Evolutionary conservation across 1,284 basidiomycete genomes (phyloP).

Genomic region (Marasmius sp.): DNA sequence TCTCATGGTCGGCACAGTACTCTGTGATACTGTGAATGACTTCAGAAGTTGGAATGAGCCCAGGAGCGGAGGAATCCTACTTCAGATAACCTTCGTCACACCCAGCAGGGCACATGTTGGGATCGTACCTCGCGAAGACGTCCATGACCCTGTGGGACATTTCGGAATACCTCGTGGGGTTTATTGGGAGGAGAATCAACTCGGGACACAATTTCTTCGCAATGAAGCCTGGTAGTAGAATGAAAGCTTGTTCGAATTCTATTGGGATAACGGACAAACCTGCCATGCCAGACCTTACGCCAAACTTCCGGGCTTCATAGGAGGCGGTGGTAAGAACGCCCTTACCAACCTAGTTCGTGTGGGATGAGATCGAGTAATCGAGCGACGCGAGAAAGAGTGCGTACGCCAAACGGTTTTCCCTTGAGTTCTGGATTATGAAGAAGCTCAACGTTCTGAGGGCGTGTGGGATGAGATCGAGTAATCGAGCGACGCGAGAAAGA

Average conservation of each 20-base stretch:
- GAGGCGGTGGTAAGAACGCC: constrained; percentile 87
- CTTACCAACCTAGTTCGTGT: constrained; percentile 55
- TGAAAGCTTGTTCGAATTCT: constrained; percentile 5
- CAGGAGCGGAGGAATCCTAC: constrained; percentile 40
- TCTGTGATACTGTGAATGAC: constrained; percentile 60
- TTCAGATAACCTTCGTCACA: constrained; percentile 91
- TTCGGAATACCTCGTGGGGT: constrained; percentile 69
- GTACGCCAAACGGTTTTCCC: no score
- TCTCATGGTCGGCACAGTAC: constrained; percentile 72
- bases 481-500: no score
- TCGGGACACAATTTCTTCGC: constrained; percentile 94
- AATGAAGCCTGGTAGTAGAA: constrained; percentile 62
- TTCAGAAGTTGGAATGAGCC: constrained; percentile 2
- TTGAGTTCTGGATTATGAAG: no score
- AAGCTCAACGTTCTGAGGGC: no score
- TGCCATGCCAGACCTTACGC: constrained; percentile 88
- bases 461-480: no score
- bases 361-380: no score
- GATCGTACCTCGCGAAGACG: constrained; percentile 78
- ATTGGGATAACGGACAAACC: constrained; percentile 38
- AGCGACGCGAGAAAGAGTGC: no score
- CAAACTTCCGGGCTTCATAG: constrained; percentile 89
- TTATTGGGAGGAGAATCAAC: constrained; percentile 72
- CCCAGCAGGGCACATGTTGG: constrained; percentile 76
- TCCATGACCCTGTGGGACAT: constrained; percentile 70